A percentile compares a stretch with the other conserved stretches of the same genome.
These are phyloP conservation scores for Ensete glaucum DNA, from an alignment of 176 grass and related monocot genomes.

Conservation along the genomic window DNA sequence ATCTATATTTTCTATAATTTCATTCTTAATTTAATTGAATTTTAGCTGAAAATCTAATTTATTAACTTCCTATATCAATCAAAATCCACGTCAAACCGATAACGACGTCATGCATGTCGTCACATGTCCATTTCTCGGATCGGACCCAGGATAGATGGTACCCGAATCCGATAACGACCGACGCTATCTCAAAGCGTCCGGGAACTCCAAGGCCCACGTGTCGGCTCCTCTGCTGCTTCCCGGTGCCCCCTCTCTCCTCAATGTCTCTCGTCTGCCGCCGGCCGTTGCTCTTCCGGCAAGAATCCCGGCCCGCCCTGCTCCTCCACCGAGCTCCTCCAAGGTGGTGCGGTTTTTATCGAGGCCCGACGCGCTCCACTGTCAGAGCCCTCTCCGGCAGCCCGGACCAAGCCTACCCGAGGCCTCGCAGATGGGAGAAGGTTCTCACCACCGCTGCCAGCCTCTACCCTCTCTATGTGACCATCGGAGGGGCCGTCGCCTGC, in stretches of 20 bases:
- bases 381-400: slow-evolving; percentile 23
- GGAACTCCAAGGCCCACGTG: too few relatives aligned
- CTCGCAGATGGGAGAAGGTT: slow-evolving; percentile 30
- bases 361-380: neutral
- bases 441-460: slow-evolving; percentile 45
- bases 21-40: too few relatives aligned
- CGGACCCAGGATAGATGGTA: too few relatives aligned
- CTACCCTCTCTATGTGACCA: slow-evolving; percentile 55
- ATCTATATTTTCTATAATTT: too few relatives aligned
- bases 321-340: slow-evolving; percentile 4
- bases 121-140: too few relatives aligned
- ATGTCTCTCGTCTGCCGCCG: slow-evolving; percentile 38
- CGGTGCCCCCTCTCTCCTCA: neutral
- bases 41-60: too few relatives aligned
- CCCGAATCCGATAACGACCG: too few relatives aligned
- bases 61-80: too few relatives aligned
- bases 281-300: slow-evolving; percentile 5
- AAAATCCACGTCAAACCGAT: too few relatives aligned
- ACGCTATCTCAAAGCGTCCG: too few relatives aligned
- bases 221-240: too few relatives aligned
- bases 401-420: neutral
- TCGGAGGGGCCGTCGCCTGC: slow-evolving; percentile 35
- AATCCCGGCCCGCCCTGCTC: neutral
- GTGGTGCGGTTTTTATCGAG: neutral
- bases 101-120: too few relatives aligned